Evolutionary conservation across 331 rosid species (phyloP).

Genomic region (Dryas integrifolia): DNA sequence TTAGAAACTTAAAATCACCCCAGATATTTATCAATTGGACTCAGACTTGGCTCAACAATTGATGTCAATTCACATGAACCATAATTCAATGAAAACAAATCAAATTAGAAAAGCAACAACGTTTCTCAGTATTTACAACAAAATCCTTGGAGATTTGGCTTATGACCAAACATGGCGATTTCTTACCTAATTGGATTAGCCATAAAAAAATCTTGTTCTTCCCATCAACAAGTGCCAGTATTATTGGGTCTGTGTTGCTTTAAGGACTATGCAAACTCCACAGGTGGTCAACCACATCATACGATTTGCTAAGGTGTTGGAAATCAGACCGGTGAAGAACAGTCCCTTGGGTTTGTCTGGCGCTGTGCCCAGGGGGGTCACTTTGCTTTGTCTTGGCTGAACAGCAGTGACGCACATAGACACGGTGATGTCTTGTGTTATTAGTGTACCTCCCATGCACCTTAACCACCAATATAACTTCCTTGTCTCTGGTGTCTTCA

Average conservation of each 20-base stretch:
- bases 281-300: conserved; percentile 67
- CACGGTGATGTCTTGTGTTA: conserved; percentile 58
- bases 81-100: not conserved
- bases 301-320: conserved; percentile 67
- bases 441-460: conserved; percentile 57
- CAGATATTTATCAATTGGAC: conserved; percentile 22
- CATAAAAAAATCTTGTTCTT: conserved; percentile 3
- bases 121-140: conserved; percentile 22
- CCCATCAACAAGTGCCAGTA: not conserved
- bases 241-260: conserved; percentile 17
- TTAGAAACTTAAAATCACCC: conserved; percentile 17
- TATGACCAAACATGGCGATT: not conserved
- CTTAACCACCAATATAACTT: conserved; percentile 72
- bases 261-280: conserved; percentile 61
- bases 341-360: conserved; percentile 53
- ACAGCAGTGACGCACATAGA: conserved; percentile 74
- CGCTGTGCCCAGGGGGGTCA: conserved; percentile 32
- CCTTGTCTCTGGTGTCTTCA: conserved; percentile 84
- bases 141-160: conserved; percentile 21
- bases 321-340: conserved; percentile 74
- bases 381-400: conserved; percentile 44
- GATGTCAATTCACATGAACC: not conserved
- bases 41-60: conserved; percentile 11
- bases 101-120: conserved; percentile 1
- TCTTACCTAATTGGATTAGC: conserved; percentile 12